Evolutionary conservation across 2,329 filamentous ascomycete species (phyloP).

Genomic region (Aquanectria penicillioides): DNA sequence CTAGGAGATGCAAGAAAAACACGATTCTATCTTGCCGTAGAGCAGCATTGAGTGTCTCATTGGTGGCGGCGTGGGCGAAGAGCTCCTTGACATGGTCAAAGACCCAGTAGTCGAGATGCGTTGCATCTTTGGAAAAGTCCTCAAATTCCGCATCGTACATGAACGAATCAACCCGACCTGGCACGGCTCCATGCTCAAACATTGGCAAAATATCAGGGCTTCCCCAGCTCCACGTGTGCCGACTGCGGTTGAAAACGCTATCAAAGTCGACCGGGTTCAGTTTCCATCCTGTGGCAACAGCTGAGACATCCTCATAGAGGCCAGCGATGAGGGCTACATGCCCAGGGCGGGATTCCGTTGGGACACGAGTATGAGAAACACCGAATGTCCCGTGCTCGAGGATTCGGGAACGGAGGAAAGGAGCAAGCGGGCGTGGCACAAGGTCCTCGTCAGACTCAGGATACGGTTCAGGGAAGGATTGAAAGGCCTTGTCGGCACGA

Average conservation of each 20-base stretch:
- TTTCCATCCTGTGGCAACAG: conserved; percentile 98
- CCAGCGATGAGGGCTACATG: conserved; percentile 98
- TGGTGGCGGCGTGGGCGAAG: conserved; percentile 81
- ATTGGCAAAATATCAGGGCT: conserved; percentile 97
- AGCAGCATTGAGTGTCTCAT: conserved; percentile 76
- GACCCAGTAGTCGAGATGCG: conserved; percentile 89
- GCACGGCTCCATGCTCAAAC: conserved; percentile 93
- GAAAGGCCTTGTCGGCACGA: conserved; percentile 97
- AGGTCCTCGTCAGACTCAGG: conserved; percentile 71
- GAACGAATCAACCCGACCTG: conserved; percentile 86
- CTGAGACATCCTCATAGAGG: conserved; percentile 96
- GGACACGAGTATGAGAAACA: conserved; percentile 95
- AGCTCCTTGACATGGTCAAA: conserved; percentile 92
- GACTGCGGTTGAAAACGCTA: conserved; percentile 96
- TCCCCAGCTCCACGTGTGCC: conserved; percentile 99
- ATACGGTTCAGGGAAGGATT: conserved; percentile 90
- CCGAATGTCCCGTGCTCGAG: conserved; percentile 94
- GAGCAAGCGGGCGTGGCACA: conserved; percentile 83
- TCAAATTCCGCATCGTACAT: conserved; percentile 87
- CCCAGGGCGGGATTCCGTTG: conserved; percentile 94
- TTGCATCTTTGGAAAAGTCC: conserved; percentile 87
- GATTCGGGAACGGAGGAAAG: conserved; percentile 89
- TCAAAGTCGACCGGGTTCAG: conserved; percentile 98
- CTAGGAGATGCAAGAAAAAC: conserved; percentile 94
- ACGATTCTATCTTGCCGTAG: conserved; percentile 87